These are phyloP conservation scores for Chlamydomonas sphaeroides DNA, from an alignment of 139 green algal genomes.

Conservation along the genomic window DNA sequence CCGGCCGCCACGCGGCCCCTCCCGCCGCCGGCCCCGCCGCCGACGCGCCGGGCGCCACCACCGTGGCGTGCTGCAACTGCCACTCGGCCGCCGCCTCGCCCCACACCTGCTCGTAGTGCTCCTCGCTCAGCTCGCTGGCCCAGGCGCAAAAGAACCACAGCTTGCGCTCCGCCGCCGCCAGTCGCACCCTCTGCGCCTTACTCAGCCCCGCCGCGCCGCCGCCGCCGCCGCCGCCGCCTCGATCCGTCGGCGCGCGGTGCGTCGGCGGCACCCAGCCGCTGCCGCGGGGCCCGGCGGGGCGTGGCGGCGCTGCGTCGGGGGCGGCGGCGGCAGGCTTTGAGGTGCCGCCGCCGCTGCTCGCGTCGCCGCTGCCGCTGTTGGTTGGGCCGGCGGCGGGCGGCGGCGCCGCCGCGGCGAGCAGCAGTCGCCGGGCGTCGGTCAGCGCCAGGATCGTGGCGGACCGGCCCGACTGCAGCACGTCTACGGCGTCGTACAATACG, in stretches of 20 bases:
- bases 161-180: slow-evolving; percentile 63
- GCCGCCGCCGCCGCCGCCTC: no score
- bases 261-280: neutral
- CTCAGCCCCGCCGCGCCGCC: neutral
- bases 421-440: slow-evolving; percentile 49
- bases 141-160: slow-evolving; percentile 69
- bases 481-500: slow-evolving; percentile 57
- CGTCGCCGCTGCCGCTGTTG: neutral
- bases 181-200: neutral
- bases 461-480: slow-evolving; percentile 52
- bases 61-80: neutral
- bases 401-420: slow-evolving; percentile 11
- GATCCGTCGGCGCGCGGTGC: neutral
- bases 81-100: slow-evolving; percentile 14
- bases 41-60: slow-evolving; percentile 8
- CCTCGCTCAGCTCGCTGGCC: slow-evolving; percentile 63
- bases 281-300: neutral
- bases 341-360: neutral
- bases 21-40: neutral
- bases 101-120: slow-evolving; percentile 4
- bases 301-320: no score
- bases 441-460: slow-evolving; percentile 58
- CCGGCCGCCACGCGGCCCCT: neutral
- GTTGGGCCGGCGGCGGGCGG: no score
- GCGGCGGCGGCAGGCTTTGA: no score